Base-by-base conservation (phyloP, 495 filamentous ascomycete species). In the Pseudomonodictys pantanalensis region DNA sequence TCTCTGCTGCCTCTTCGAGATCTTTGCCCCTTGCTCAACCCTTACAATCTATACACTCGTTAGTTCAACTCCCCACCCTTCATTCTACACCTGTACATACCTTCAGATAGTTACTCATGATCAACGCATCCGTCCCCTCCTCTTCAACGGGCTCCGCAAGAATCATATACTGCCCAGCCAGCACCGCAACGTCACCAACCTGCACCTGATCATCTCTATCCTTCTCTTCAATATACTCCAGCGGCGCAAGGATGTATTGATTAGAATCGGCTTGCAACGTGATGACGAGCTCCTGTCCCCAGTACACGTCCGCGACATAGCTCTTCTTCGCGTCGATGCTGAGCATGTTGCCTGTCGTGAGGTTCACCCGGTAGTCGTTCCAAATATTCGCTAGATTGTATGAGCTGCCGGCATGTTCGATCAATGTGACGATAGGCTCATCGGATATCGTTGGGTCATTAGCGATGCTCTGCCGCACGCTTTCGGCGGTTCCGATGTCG, bases 341-440 rank as follows among this genome's bases (percentile, higher is more conserved):
- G 30, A 73, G 52, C 1, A 39, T n/a, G 39, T 48, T 22, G 2
- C 39, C 44, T 23, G 24, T 49, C 24, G 46, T 41, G 25, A 60
- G 57, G 29, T 41, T 58, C 9, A 68, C 62, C 22, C 50, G 24
- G 51, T 70, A 72, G 2, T 66, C 62, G 30, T 60, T 48, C 72
- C 69, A 72, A 25, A 67, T 46, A 30, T 41, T n/a, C 20, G 39
- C 29, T 1, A 47, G 23, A 9, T 38, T 42, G 1, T 28, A 30
- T 6, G 46, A 43, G 7, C 48, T 42, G 29, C 67, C 62, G 30
- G 53, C 42, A 26, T 41, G 56, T 50, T 71, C 57, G 6, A 71
- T 50, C 23, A 67, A 35, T 32, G 58, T 66, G 26, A 58, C 30
- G 23, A 73, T 67, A 4, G 71, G 71, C 49, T 74, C 69, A 46